These are phyloP conservation scores for Colletotrichum sp. DNA, from an alignment of 2,329 filamentous ascomycete species.

Conservation along the genomic window DNA sequence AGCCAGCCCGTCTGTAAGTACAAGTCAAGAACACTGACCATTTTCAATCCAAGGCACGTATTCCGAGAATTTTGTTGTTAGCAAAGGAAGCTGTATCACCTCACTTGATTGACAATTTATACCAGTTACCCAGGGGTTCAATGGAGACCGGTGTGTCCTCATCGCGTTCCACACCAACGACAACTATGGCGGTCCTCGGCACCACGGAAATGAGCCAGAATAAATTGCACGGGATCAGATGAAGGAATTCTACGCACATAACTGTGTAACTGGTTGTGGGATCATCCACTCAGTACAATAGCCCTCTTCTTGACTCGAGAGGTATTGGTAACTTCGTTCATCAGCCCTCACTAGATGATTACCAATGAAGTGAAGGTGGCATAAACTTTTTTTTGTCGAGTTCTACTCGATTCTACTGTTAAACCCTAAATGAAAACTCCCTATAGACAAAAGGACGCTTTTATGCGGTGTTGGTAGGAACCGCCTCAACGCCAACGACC, in stretches of 20 bases:
- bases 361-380: background rate
- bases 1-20: background rate
- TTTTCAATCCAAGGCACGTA: too few relatives aligned
- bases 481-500: background rate
- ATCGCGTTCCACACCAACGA: background rate
- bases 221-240: background rate
- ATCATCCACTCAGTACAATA: background rate
- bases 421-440: background rate
- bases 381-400: background rate
- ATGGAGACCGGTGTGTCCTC: background rate
- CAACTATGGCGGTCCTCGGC: background rate
- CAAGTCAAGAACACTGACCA: background rate
- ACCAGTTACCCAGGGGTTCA: accelerated
- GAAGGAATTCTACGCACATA: background rate
- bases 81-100: background rate
- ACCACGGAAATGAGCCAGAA: background rate
- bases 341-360: background rate
- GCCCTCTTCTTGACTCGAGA: too few relatives aligned
- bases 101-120: background rate
- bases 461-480: background rate
- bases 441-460: background rate
- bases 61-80: background rate
- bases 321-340: background rate
- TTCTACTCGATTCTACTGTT: background rate
- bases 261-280: background rate